Evolutionary conservation across 2,329 filamentous ascomycete genomes (phyloP).

Genomic region (Gnomoniopsis sp.): DNA sequence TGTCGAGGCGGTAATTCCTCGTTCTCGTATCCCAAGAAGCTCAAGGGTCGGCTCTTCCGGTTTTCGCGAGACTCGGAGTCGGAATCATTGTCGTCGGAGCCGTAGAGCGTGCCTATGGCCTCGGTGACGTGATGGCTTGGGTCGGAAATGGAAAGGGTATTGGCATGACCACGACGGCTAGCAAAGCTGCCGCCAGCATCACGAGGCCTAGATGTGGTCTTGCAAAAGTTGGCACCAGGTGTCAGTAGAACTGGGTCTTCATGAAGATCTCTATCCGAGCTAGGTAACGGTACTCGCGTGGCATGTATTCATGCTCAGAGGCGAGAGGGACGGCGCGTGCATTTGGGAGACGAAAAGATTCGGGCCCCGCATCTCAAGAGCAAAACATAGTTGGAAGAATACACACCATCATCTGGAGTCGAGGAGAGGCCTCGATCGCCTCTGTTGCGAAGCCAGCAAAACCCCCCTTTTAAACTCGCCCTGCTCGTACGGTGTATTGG

Average conservation of each 20-base stretch:
- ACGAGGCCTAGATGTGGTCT: slow-evolving; percentile 59
- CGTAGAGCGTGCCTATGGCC: slow-evolving; percentile 87
- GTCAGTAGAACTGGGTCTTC: slow-evolving; percentile 15
- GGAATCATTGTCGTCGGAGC: slow-evolving; percentile 66
- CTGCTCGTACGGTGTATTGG: slow-evolving; percentile 10
- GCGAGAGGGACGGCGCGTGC: background rate
- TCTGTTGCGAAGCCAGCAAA: slow-evolving; percentile 16
- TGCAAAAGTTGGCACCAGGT: slow-evolving; percentile 9
- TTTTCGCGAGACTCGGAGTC: slow-evolving; percentile 34
- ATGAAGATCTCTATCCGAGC: background rate
- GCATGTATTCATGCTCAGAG: background rate
- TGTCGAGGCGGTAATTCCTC: slow-evolving; percentile 42
- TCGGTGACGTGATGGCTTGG: slow-evolving; percentile 93
- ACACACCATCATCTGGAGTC: slow-evolving; percentile 50
- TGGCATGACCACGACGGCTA: slow-evolving; percentile 55
- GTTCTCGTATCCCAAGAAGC: slow-evolving; percentile 64
- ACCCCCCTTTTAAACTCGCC: slow-evolving; percentile 26
- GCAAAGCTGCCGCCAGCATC: slow-evolving; percentile 56
- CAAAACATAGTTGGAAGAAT: slow-evolving; percentile 25
- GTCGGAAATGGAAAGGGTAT: slow-evolving; percentile 71
- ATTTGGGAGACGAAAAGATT: background rate
- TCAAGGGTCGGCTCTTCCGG: slow-evolving; percentile 63
- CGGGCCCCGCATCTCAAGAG: background rate
- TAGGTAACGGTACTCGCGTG: background rate
- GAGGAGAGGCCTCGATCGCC: slow-evolving; percentile 33